A percentile compares a stretch with the other conserved stretches of the same genome.
Conservation (phyloP, 116 monocot genomes). For the Phalaenopsis hybrid region DNA sequence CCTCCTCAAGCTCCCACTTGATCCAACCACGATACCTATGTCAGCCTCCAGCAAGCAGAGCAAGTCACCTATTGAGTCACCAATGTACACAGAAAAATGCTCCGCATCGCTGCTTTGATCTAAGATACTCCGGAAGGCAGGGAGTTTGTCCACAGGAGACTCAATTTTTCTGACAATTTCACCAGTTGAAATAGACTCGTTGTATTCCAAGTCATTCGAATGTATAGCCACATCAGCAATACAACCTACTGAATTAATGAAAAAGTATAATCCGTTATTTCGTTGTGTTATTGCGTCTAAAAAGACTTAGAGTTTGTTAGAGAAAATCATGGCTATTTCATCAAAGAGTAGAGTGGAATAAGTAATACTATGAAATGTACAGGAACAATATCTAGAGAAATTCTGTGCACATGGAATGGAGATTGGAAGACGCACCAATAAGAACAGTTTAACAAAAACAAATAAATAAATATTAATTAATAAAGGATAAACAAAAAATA, state of each 20-base stretch:
- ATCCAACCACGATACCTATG: constrained; percentile 85
- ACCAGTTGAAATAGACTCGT: constrained; percentile 59
- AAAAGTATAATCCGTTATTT: neutral
- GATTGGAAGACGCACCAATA: too few species aligned
- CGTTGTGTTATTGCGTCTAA: neutral
- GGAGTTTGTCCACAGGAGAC: constrained; percentile 68
- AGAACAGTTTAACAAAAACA: too few species aligned
- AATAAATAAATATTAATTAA: too few species aligned
- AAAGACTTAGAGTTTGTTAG: neutral
- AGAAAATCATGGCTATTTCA: neutral
- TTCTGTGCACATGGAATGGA: too few species aligned
- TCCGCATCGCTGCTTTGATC: constrained; percentile 1
- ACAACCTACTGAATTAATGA: neutral
- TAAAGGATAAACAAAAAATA: too few species aligned
- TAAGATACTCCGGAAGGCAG: constrained; percentile 44
- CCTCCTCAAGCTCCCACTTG: constrained; percentile 61
- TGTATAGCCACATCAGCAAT: constrained; percentile 49
- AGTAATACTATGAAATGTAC: too few species aligned
- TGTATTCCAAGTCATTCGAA: constrained; percentile 71
- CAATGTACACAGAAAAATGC: constrained; percentile 65
- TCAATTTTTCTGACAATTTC: constrained; percentile 58
- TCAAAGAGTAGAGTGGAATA: too few species aligned
- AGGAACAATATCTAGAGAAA: too few species aligned
- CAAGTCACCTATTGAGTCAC: constrained; percentile 81
- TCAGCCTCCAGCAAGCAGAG: constrained; percentile 87